Percentiles rank a stretch among this genome's conserved stretches.
These are phyloP conservation scores for Tricladium varicosporioides DNA, from an alignment of 2,329 filamentous ascomycete species.

Conservation along the genomic window DNA sequence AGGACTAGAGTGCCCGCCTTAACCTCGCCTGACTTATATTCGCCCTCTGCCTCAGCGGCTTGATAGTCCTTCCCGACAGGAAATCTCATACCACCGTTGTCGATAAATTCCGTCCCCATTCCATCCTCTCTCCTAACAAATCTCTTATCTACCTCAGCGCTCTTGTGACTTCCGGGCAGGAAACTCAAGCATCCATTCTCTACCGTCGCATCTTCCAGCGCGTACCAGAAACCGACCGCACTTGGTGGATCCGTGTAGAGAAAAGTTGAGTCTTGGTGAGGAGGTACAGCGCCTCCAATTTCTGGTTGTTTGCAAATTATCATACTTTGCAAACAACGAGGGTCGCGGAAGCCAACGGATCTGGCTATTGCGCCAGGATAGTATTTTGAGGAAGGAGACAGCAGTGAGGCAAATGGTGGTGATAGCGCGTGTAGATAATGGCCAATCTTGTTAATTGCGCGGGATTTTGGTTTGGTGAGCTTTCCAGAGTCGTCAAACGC, in stretches of 20 bases:
- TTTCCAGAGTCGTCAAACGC: conserved; percentile 67
- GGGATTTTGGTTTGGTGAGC: conserved; percentile 75
- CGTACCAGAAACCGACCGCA: conserved; percentile 97
- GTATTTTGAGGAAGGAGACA: conserved; percentile 41
- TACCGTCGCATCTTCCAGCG: conserved; percentile 83
- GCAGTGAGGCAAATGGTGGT: conserved; percentile 59
- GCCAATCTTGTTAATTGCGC: conserved; percentile 86
- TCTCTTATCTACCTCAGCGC: conserved; percentile 66
- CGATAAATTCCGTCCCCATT: conserved; percentile 66
- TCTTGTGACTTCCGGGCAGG: conserved; percentile 75
- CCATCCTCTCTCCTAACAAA: conserved; percentile 65
- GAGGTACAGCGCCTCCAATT: conserved; percentile 86
- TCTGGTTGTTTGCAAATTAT: conserved; percentile 97
- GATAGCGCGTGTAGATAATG: conserved; percentile 73
- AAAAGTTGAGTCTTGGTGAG: conserved; percentile 92
- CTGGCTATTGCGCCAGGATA: conserved; percentile 41
- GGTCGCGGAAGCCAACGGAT: conserved; percentile 48
- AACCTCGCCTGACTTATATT: conserved; percentile 80
- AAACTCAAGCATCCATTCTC: conserved; percentile 91
- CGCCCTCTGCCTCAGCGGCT: conserved; percentile 44
- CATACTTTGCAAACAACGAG: conserved; percentile 81
- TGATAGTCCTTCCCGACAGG: conserved; percentile 52
- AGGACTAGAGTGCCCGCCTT: conserved; percentile 87
- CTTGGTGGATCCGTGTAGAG: conserved; percentile 85
- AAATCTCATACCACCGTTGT: conserved; percentile 65